A percentile compares a stretch with the other conserved stretches of the same genome.
Conservation (phyloP, 805 yeast genomes). For the Candida andamanensis region DNA sequence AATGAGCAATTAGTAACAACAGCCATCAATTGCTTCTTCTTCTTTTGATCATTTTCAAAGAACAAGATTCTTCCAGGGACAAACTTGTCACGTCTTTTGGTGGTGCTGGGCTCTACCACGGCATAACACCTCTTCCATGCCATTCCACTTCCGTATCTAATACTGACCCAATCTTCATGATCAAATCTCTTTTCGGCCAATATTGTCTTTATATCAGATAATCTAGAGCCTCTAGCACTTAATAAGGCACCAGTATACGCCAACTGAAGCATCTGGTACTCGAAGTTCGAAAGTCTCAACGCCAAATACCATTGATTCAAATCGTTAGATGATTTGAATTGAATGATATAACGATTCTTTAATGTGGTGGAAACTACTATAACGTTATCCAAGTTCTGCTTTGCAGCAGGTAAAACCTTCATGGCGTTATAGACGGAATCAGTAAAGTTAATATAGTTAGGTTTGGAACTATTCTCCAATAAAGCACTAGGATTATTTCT, state of each 20-base stretch:
- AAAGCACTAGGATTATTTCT: conserved; percentile 46
- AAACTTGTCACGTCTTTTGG: conserved; percentile 40
- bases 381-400: conserved; percentile 62
- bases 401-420: conserved; percentile 59
- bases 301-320: conserved; percentile 79
- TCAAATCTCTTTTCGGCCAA: conserved; percentile 79
- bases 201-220: conserved; percentile 82
- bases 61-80: conserved; percentile 68
- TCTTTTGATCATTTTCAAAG: conserved; percentile 75
- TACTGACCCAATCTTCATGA: conserved; percentile 93
- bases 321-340: conserved; percentile 61
- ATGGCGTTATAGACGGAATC: conserved; percentile 83
- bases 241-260: conserved; percentile 94
- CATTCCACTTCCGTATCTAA: conserved; percentile 94
- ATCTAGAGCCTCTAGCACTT: conserved; percentile 82
- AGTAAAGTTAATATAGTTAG: conserved; percentile 83
- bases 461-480: conserved; percentile 61
- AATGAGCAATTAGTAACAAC: conserved; percentile 63
- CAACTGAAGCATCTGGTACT: conserved; percentile 79
- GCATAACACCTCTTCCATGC: conserved; percentile 96
- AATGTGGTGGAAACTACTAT: conserved; percentile 89
- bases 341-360: conserved; percentile 81
- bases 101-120: conserved; percentile 68
- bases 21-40: conserved; percentile 72
- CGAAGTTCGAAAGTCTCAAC: conserved; percentile 73